phyloP scores from a whole-genome alignment of 2,329 filamentous ascomycete genomes.

The Claviceps pusilla region DNA sequence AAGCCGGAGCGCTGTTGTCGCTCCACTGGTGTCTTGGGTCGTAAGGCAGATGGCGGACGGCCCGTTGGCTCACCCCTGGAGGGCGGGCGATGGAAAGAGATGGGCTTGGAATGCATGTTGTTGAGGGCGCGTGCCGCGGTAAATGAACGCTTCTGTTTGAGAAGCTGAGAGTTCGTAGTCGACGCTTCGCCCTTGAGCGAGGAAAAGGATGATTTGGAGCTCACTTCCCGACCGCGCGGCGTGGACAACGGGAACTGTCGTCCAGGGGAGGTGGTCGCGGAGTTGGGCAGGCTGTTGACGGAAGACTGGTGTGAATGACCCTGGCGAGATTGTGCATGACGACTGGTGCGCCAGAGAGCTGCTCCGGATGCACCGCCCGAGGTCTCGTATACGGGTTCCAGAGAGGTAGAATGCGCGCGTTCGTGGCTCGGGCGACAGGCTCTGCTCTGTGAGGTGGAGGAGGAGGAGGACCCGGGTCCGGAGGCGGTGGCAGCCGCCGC shows the following conservation, averaged over 20 bases:
- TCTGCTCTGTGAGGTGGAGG: constrained; percentile 38
- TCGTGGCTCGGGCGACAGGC: constrained; percentile 68
- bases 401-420: constrained; percentile 50
- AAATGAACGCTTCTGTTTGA: constrained; percentile 51
- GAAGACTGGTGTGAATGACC: constrained; percentile 58
- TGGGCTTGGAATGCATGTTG: constrained; percentile 36
- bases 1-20: constrained; percentile 33
- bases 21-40: constrained; percentile 60
- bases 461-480: constrained; percentile 5
- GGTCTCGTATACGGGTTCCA: constrained; percentile 89
- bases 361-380: constrained; percentile 62
- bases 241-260: constrained; percentile 41
- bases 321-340: constrained; percentile 51
- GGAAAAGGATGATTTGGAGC: constrained; percentile 37
- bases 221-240: constrained; percentile 45
- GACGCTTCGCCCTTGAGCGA: constrained; percentile 43
- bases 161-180: constrained; percentile 50
- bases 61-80: constrained; percentile 38
- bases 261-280: constrained; percentile 41
- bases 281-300: constrained; percentile 45
- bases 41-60: constrained; percentile 36
- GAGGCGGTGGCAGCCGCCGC: background rate
- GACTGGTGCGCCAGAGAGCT: constrained; percentile 33
- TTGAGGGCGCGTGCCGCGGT: constrained; percentile 41
- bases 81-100: constrained; percentile 38